These are phyloP conservation scores for Amanita inopinata DNA, from an alignment of 768 basidiomycete species.

Conservation along the genomic window DNA sequence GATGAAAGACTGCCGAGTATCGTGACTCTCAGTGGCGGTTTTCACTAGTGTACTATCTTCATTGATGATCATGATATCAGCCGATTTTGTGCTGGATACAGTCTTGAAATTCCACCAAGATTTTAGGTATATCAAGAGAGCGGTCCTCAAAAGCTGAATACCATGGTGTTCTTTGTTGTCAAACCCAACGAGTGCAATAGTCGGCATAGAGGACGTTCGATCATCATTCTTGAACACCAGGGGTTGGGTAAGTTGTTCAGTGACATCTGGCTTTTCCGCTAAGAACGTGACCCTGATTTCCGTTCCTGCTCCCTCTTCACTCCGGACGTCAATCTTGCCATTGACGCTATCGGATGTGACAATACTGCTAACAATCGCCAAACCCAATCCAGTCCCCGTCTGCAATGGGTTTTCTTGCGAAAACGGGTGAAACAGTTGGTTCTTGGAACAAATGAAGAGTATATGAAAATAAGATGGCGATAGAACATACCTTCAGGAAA, in stretches of 20 bases:
- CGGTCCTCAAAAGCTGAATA: slow-evolving; percentile 51
- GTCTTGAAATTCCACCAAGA: slow-evolving; percentile 71
- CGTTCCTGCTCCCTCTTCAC: slow-evolving; percentile 82
- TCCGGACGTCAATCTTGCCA: slow-evolving; percentile 92
- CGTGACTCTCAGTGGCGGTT: slow-evolving; percentile 45
- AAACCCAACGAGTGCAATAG: slow-evolving; percentile 68
- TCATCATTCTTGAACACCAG: slow-evolving; percentile 39
- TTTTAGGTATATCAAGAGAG: slow-evolving; percentile 55
- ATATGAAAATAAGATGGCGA: slow-evolving; percentile 1
- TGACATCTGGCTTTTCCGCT: slow-evolving; percentile 46
- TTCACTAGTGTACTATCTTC: slow-evolving; percentile 57
- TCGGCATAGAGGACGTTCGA: slow-evolving; percentile 22
- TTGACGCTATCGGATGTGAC: slow-evolving; percentile 76
- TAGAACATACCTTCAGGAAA: slow-evolving; percentile 63
- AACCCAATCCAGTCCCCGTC: slow-evolving; percentile 86
- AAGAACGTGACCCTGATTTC: slow-evolving; percentile 83
- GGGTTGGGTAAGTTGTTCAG: slow-evolving; percentile 20
- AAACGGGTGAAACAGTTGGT: slow-evolving; percentile 94
- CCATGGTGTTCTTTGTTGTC: slow-evolving; percentile 48
- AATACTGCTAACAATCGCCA: slow-evolving; percentile 93
- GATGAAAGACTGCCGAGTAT: slow-evolving; percentile 59
- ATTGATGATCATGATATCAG: slow-evolving; percentile 75
- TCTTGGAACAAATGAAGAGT: slow-evolving; percentile 37
- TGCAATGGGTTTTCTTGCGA: slow-evolving; percentile 94
- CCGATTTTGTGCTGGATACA: slow-evolving; percentile 28